Percentiles rank a stretch among this genome's conserved stretches.
Conservation (phyloP, 345 rosid genomes). For the Moricandia moricandioides region DNA sequence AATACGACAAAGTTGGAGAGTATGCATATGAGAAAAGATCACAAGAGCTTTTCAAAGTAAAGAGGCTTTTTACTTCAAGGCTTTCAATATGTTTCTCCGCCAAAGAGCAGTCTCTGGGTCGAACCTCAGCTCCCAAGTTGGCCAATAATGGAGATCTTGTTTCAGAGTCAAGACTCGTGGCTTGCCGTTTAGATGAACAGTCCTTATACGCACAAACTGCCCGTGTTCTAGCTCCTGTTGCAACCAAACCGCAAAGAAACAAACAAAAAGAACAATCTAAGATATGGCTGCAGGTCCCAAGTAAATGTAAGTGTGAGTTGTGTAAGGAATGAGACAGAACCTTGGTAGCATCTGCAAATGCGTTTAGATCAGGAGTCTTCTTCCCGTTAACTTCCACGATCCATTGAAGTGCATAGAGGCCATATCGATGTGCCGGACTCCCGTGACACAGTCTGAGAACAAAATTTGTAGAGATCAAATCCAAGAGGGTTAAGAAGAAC, state of each 20-base stretch:
- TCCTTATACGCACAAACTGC: conserved; percentile 81
- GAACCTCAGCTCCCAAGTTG: conserved; percentile 88
- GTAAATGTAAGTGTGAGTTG: neutral
- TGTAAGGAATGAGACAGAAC: conserved; percentile 38
- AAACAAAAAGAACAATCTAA: neutral
- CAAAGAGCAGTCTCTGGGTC: conserved; percentile 73
- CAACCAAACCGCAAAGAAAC: conserved; percentile 4
- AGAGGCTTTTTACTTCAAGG: conserved; percentile 36
- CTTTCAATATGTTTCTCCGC: conserved; percentile 61
- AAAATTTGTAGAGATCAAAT: neutral
- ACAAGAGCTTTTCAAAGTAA: neutral
- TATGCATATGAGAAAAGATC: neutral
- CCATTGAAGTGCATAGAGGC: conserved; percentile 86
- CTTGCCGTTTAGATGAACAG: conserved; percentile 80
- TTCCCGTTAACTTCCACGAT: conserved; percentile 91
- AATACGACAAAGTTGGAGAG: neutral
- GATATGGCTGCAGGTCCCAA: neutral
- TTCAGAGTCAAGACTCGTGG: conserved; percentile 85
- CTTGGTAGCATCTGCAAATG: conserved; percentile 68
- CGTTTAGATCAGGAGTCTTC: conserved; percentile 73
- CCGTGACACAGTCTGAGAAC: conserved; percentile 75
- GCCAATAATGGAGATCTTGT: conserved; percentile 97
- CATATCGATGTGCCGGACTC: conserved; percentile 87
- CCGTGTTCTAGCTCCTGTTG: conserved; percentile 74
- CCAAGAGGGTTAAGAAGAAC: too few relatives aligned